Conservation (phyloP, 2,329 filamentous ascomycete species). For the Podosphaera xanthii region DNA sequence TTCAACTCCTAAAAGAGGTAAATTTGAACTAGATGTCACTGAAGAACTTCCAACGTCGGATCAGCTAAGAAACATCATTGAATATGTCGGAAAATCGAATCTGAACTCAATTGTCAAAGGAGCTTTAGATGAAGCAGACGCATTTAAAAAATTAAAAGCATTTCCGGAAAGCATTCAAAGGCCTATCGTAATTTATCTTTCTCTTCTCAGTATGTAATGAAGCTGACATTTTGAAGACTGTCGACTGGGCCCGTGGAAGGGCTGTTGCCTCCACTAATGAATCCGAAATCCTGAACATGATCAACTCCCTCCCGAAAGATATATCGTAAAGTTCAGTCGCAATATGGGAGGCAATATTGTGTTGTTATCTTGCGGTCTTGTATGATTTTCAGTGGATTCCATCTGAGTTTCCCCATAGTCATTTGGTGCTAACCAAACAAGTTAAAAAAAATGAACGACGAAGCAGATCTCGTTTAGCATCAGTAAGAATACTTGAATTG, state of each 20-base stretch:
- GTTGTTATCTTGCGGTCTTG: too few relatives aligned
- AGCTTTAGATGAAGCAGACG: slow-evolving; percentile 52
- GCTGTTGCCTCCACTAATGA: slow-evolving; percentile 58
- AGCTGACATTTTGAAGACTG: slow-evolving; percentile 25
- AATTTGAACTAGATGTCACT: slow-evolving; percentile 74
- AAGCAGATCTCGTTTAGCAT: too few relatives aligned
- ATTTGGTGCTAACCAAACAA: too few relatives aligned
- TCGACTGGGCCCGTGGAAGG: slow-evolving; percentile 86
- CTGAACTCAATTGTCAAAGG: slow-evolving; percentile 41
- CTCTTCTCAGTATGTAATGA: not conserved
- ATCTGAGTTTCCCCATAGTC: too few relatives aligned
- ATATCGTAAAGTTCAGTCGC: slow-evolving; percentile 1
- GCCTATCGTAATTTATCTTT: slow-evolving; percentile 42
- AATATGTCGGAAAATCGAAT: slow-evolving; percentile 39
- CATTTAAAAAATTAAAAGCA: slow-evolving; percentile 55
- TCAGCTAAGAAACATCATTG: slow-evolving; percentile 63
- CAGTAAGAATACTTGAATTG: too few relatives aligned
- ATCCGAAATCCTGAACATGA: slow-evolving; percentile 69
- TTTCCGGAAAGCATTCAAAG: slow-evolving; percentile 44
- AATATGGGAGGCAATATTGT: not conserved
- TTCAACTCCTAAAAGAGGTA: slow-evolving; percentile 25
- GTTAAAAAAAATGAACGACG: too few relatives aligned
- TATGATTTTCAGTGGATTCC: too few relatives aligned
- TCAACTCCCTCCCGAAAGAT: slow-evolving; percentile 30
- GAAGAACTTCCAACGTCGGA: slow-evolving; percentile 59